Base-by-base conservation (phyloP, 2,329 filamentous ascomycete species). In the Fusarium sp. region DNA sequence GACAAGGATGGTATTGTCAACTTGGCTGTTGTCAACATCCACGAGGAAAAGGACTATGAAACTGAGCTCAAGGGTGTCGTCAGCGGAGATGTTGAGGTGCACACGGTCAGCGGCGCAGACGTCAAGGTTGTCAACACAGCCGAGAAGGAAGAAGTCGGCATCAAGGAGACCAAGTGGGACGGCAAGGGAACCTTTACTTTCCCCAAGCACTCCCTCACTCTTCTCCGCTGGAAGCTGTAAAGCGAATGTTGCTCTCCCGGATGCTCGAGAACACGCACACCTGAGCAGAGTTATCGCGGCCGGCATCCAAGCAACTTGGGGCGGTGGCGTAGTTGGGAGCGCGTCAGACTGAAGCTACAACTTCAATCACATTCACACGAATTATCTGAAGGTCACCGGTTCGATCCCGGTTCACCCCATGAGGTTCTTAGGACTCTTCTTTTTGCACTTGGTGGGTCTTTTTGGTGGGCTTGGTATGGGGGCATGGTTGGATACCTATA, bases 1-100 rank as follows among this genome's bases (percentile, higher is more conserved):
- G 85, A 87, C 54, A 87, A 80, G 39, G 90, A 86, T 30, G 93
- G 92, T 0, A 88, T 85, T 62, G 85, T 92, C 1, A 92, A 87
- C 72, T 76, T 96, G 72, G 93, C 89, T 4, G 93, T 95, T 1
- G 92, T 95, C 18, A 97, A 97, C 80, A 88, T 94, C 34, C 86
- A 88, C 70, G 90, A 92, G 71, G 86, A 87, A 10, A 85, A 88
- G 71, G 89, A 87, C 66, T 91, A 92, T 64, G 86, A 88, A 70
- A 89, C 89, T 0, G 85, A 88, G 50, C 75, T 95, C n/a, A 85
- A 88, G 45, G 92, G 92, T 0, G 80, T 73, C 0, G 64, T 70
- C 0, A 77, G 76, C 6, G 83, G 82, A 2, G 82, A 87, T 2
- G 88, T 93, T 1, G 78, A 88, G 32, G 90, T 94, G 5, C 92